phyloP scores from a whole-genome alignment of 2,329 filamentous ascomycete species.

The Atkinsonella texensis region DNA sequence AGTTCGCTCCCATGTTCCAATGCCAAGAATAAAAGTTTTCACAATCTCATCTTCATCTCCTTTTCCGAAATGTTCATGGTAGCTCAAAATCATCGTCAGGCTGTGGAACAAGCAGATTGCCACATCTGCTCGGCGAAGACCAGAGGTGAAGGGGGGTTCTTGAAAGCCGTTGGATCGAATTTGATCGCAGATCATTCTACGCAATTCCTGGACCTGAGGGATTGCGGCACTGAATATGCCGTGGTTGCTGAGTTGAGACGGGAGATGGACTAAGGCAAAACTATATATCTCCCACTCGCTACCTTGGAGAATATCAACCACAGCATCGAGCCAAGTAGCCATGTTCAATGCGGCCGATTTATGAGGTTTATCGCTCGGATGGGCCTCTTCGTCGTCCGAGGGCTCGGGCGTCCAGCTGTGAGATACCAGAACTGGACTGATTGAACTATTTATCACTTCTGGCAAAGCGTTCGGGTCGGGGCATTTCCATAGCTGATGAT shows the following conservation, averaged over 20 bases:
- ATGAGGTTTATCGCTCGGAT: slow-evolving; percentile 23
- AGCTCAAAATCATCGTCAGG: slow-evolving; percentile 79
- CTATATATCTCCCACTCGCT: slow-evolving; percentile 89
- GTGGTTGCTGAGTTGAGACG: slow-evolving; percentile 81
- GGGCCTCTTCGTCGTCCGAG: slow-evolving; percentile 7
- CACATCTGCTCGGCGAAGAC: slow-evolving; percentile 76
- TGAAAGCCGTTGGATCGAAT: slow-evolving; percentile 65
- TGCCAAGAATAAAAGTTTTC: slow-evolving; percentile 72
- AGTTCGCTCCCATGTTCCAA: slow-evolving; percentile 73
- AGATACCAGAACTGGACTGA: slow-evolving; percentile 41
- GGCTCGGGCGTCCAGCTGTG: slow-evolving; percentile 5
- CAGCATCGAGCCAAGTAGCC: slow-evolving; percentile 61
- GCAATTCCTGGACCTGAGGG: slow-evolving; percentile 61
- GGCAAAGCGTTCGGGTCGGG: slow-evolving; percentile 46
- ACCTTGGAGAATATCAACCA: slow-evolving; percentile 62
- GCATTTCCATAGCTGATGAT: slow-evolving; percentile 45
- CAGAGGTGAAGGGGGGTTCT: slow-evolving; percentile 68
- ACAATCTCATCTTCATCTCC: slow-evolving; percentile 84
- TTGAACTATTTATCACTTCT: slow-evolving; percentile 28
- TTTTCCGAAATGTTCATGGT: slow-evolving; percentile 74
- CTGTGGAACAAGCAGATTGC: slow-evolving; percentile 80
- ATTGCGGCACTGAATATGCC: slow-evolving; percentile 67
- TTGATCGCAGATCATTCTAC: slow-evolving; percentile 69
- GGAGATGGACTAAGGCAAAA: slow-evolving; percentile 75
- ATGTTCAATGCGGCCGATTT: slow-evolving; percentile 37